Evolutionary conservation across 2,329 filamentous ascomycete genomes (phyloP).

Genomic region (Ampelomyces quisqualis): DNA sequence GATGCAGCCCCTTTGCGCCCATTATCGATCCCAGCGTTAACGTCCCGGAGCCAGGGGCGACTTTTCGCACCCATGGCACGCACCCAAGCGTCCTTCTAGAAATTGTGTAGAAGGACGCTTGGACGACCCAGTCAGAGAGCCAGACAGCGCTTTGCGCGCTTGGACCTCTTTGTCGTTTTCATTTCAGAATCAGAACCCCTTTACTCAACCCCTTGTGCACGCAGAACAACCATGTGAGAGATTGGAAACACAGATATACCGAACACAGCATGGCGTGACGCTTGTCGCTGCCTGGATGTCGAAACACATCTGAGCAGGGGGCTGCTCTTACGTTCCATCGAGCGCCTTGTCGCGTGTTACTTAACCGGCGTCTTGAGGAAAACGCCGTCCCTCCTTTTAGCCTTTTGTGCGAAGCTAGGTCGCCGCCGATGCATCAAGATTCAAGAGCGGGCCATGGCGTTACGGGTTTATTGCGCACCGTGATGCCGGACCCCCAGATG

Average conservation of each 20-base stretch:
- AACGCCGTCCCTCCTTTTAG: no score
- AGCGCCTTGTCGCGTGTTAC: no score
- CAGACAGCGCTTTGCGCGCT: conserved; percentile 29
- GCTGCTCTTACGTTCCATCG: no score
- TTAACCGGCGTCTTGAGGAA: no score
- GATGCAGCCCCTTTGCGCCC: conserved; percentile 15
- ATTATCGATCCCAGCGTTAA: conserved; percentile 24
- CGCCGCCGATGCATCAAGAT: no score
- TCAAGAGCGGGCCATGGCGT: no score
- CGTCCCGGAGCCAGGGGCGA: conserved; percentile 31
- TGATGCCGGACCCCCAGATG: no score
- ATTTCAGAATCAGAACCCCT: conserved; percentile 44
- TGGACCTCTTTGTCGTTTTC: conserved; percentile 36
- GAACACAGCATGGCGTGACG: no score
- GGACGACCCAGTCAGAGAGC: conserved; percentile 24
- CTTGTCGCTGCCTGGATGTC: no score
- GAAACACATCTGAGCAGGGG: no score
- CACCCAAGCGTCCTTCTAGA: conserved; percentile 37
- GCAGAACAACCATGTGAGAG: conserved; percentile 19
- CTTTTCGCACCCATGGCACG: conserved; percentile 29
- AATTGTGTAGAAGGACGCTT: conserved; percentile 41
- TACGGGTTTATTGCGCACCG: no score
- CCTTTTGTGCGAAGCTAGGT: no score
- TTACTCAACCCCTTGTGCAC: conserved; percentile 15
- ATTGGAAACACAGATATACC: conserved; percentile 19